Evolutionary conservation across 2,329 filamentous ascomycete genomes (phyloP).

Genomic region (Arthrobotrys pseudoclavata): DNA sequence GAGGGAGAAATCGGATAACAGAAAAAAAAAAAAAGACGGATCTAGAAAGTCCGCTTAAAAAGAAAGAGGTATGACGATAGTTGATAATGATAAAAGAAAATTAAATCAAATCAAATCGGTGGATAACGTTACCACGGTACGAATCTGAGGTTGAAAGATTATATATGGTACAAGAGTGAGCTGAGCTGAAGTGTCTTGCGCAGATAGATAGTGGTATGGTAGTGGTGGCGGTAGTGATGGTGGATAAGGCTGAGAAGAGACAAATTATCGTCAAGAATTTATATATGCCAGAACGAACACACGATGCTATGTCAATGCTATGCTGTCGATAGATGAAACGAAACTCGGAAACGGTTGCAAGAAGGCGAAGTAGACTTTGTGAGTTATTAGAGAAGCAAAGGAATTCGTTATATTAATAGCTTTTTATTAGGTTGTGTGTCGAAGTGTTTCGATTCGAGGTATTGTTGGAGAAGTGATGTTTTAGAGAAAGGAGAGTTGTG

Average conservation of each 20-base stretch:
- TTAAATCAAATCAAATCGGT: constrained; percentile 5
- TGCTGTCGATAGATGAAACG: constrained; percentile 11
- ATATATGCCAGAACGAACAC: constrained; percentile 34
- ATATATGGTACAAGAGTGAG: constrained; percentile 22
- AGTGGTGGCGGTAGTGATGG: not conserved
- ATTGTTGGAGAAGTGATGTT: constrained; percentile 43
- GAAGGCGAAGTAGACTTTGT: constrained; percentile 26
- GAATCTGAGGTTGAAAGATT: constrained; percentile 5
- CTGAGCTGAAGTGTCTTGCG: constrained; percentile 3
- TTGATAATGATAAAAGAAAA: not conserved
- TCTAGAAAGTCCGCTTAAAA: constrained; percentile 30
- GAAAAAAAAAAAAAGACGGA: constrained; percentile 31
- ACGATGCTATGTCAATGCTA: constrained; percentile 40
- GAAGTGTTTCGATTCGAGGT: constrained; percentile 4
- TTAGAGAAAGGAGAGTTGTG: constrained; percentile 49
- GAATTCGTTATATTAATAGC: constrained; percentile 60
- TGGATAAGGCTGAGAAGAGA: constrained; percentile 16
- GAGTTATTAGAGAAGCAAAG: constrained; percentile 35
- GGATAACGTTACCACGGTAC: constrained; percentile 6
- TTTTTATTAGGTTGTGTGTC: constrained; percentile 21
- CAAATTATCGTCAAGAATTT: constrained; percentile 39
- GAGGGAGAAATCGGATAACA: constrained; percentile 49
- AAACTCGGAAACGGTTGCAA: constrained; percentile 12
- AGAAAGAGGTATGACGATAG: not conserved
- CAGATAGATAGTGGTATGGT: not conserved